Conservation (phyloP, 805 yeast species). For the Lachancea thermotolerans region DNA sequence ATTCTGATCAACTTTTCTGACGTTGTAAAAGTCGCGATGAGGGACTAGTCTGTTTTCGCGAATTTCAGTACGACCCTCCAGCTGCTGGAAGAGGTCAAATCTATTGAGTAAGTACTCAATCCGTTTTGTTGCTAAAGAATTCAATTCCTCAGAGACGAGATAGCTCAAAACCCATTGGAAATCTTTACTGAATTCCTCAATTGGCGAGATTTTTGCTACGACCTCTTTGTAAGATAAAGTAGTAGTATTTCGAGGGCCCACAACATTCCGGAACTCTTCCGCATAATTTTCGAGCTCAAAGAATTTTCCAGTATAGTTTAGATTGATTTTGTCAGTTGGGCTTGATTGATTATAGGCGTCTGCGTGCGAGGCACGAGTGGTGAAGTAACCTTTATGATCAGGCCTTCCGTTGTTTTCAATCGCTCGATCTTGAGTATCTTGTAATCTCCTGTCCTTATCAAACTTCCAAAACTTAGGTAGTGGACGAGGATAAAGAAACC, state of each 20-base stretch:
- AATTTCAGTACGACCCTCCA: slow-evolving; percentile 33
- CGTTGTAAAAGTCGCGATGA: slow-evolving; percentile 73
- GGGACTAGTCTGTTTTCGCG: slow-evolving; percentile 35
- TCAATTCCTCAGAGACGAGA: slow-evolving; percentile 13
- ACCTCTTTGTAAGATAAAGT: not conserved
- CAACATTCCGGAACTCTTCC: slow-evolving; percentile 10
- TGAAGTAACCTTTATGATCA: slow-evolving; percentile 1
- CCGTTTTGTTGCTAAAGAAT: slow-evolving; percentile 24
- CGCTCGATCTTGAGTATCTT: not conserved
- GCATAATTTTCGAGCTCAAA: slow-evolving; percentile 30
- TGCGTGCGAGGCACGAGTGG: not conserved
- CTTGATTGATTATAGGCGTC: slow-evolving; percentile 1
- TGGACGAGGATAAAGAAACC: slow-evolving; percentile 86
- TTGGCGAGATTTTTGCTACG: not conserved
- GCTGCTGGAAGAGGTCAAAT: slow-evolving; percentile 31
- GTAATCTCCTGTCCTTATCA: slow-evolving; percentile 26
- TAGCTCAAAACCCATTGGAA: slow-evolving; percentile 21
- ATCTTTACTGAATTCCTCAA: slow-evolving; percentile 25
- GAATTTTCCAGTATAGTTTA: slow-evolving; percentile 34
- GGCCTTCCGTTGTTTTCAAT: no score
- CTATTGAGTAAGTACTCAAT: slow-evolving; percentile 29
- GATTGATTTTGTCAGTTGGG: slow-evolving; percentile 4
- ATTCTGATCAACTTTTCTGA: slow-evolving; percentile 75
- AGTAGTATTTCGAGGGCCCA: not conserved
- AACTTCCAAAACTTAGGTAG: slow-evolving; percentile 38